phyloP scores from a whole-genome alignment of 1,284 basidiomycete genomes.

The Caloboletus firmus region DNA sequence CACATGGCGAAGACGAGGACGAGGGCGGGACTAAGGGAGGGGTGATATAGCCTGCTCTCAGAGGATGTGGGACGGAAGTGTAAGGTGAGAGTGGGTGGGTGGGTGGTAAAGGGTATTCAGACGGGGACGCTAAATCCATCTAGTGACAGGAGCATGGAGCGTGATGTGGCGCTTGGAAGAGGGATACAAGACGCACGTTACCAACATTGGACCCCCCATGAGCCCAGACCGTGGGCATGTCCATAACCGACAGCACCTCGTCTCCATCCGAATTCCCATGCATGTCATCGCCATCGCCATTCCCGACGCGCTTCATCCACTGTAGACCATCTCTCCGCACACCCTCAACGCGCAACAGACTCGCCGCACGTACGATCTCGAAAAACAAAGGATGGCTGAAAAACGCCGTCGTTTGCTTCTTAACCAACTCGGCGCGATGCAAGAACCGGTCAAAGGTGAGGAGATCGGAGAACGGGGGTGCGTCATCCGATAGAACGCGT shows the following conservation, averaged over 20 bases:
- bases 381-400: constrained; percentile 49
- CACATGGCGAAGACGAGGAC: not conserved
- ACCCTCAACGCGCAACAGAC: constrained; percentile 31
- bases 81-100: constrained; percentile 23
- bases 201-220: constrained; percentile 19
- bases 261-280: not conserved
- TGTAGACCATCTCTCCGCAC: constrained; percentile 21
- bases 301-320: constrained; percentile 10
- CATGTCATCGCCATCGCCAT: too few species aligned
- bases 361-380: constrained; percentile 40
- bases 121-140: constrained; percentile 18
- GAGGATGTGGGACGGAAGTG: constrained; percentile 13
- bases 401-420: constrained; percentile 37
- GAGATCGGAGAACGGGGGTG: constrained; percentile 44
- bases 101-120: constrained; percentile 24
- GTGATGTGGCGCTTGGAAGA: not conserved
- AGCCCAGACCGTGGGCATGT: constrained; percentile 10
- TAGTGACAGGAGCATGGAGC: not conserved
- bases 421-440: constrained; percentile 41
- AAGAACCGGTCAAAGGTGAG: constrained; percentile 49
- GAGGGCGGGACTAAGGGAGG: constrained; percentile 2
- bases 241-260: not conserved
- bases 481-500: constrained; percentile 30
- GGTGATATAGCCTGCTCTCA: constrained; percentile 21
- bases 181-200: constrained; percentile 4